Percentiles rank a stretch among this genome's conserved stretches.
Conservation (phyloP, 179 eudicot genomes). For the Actinidia polygama region DNA sequence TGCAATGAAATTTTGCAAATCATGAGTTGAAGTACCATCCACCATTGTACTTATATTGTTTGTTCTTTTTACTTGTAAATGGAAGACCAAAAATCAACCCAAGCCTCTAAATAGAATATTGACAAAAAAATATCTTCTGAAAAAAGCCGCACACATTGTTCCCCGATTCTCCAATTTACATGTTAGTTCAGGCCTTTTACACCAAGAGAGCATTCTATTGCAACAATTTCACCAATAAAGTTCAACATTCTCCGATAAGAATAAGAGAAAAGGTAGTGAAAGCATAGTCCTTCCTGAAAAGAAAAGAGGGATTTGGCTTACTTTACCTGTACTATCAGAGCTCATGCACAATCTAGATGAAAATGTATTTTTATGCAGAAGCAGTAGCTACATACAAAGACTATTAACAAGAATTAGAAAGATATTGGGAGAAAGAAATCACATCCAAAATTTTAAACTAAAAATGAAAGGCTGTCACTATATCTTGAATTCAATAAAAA, state of each 20-base stretch:
- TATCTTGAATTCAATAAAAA: not conserved
- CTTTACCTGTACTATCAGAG: conserved; percentile 99
- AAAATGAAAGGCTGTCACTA: not conserved
- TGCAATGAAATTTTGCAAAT: not conserved
- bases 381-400: conserved; percentile 70
- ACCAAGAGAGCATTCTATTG: conserved; percentile 95
- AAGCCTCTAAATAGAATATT: not conserved
- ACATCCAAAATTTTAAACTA: not conserved
- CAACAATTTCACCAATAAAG: conserved; percentile 97
- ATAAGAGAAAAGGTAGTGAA: conserved; percentile 17
- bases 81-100: no score
- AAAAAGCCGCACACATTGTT: conserved; percentile 95
- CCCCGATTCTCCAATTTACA: conserved; percentile 99
- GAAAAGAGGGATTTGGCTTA: conserved; percentile 32
- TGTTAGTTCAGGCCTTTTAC: conserved; percentile 98
- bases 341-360: conserved; percentile 97
- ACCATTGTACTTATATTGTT: not conserved
- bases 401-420: conserved; percentile 5
- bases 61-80: not conserved
- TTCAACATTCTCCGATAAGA: conserved; percentile 49
- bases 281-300: conserved; percentile 3
- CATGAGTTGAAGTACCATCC: not conserved
- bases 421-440: not conserved
- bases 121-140: conserved; percentile 65
- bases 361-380: conserved; percentile 90